Conservation (phyloP, 805 yeast species). For the Metschnikowia baotianmanensis region DNA sequence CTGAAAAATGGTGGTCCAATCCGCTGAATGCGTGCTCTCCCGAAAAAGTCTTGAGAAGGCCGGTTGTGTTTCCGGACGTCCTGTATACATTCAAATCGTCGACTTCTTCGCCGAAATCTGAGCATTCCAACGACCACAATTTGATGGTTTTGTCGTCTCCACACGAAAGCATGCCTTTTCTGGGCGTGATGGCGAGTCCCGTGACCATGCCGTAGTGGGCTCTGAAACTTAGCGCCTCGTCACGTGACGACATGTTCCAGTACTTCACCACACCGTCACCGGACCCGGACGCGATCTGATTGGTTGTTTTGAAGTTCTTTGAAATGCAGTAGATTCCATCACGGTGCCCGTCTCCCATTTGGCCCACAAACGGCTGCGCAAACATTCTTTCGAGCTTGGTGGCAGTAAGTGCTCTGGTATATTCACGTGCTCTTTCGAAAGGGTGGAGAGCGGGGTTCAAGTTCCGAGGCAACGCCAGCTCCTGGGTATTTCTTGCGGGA, state of each 20-base stretch:
- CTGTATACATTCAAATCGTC: conserved; percentile 33
- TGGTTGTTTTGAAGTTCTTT: conserved; percentile 65
- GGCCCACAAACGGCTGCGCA: conserved; percentile 96
- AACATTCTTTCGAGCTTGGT: conserved; percentile 94
- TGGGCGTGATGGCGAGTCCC: conserved; percentile 73
- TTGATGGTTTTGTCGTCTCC: conserved; percentile 89
- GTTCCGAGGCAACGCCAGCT: conserved; percentile 82
- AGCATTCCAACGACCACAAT: conserved; percentile 74
- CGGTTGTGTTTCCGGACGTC: conserved; percentile 34
- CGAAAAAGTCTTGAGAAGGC: conserved; percentile 72
- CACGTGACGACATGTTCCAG: conserved; percentile 84
- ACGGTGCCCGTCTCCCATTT: conserved; percentile 89
- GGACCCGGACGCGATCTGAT: conserved; percentile 83
- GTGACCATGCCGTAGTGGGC: conserved; percentile 91
- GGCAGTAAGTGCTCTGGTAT: conserved; percentile 90
- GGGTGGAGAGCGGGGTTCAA: conserved; percentile 94
- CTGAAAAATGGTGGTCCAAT: conserved; percentile 79
- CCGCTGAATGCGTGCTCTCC: conserved; percentile 85
- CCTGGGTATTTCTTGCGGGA: conserved; percentile 89
- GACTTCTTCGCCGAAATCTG: conserved; percentile 44
- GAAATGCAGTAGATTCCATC: conserved; percentile 93
- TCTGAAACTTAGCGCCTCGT: conserved; percentile 70
- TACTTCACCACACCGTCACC: conserved; percentile 95
- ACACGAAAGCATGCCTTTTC: conserved; percentile 66
- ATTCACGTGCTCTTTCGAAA: conserved; percentile 95